phyloP scores from a whole-genome alignment of 352 stramenopile genomes.

The Thraustotheca clavata region DNA sequence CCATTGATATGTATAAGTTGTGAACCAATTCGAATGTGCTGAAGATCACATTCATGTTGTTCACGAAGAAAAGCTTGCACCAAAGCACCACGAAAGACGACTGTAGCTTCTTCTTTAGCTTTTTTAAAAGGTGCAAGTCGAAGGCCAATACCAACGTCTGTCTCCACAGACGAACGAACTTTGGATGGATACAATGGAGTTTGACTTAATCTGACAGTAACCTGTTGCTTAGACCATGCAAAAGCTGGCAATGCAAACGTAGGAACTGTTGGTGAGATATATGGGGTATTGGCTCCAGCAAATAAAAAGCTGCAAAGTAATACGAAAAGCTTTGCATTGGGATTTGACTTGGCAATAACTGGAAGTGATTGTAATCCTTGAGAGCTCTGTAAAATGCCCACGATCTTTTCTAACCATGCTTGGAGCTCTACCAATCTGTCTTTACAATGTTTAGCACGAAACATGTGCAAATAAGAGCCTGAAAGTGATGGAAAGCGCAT shows the following conservation, averaged over 20 bases:
- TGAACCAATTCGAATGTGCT: slow-evolving; percentile 47
- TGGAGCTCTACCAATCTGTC: slow-evolving; percentile 69
- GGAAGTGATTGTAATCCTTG: slow-evolving; percentile 16
- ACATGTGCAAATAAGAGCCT: slow-evolving; percentile 74
- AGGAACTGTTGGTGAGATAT: slow-evolving; percentile 26
- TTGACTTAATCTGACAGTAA: slow-evolving; percentile 49
- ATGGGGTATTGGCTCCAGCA: slow-evolving; percentile 60
- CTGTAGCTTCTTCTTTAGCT: slow-evolving; percentile 44
- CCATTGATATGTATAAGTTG: slow-evolving; percentile 69
- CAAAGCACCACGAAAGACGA: slow-evolving; percentile 46
- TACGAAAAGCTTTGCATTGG: slow-evolving; percentile 18
- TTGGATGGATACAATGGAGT: slow-evolving; percentile 56
- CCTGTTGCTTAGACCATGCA: slow-evolving; percentile 57
- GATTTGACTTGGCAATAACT: background rate
- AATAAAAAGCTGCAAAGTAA: slow-evolving; percentile 64
- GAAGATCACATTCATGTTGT: slow-evolving; percentile 47
- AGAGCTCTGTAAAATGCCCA: slow-evolving; percentile 58
- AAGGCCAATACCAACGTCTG: slow-evolving; percentile 41
- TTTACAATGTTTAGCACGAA: slow-evolving; percentile 66
- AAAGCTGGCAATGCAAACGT: slow-evolving; percentile 61
- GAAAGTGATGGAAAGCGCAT: slow-evolving; percentile 56
- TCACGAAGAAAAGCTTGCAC: slow-evolving; percentile 62
- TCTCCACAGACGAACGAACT: slow-evolving; percentile 48
- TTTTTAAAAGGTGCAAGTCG: slow-evolving; percentile 35
- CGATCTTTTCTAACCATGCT: slow-evolving; percentile 49